Base-by-base conservation (phyloP, 1,284 basidiomycete species). In the Takashimella tepidaria region DNA sequence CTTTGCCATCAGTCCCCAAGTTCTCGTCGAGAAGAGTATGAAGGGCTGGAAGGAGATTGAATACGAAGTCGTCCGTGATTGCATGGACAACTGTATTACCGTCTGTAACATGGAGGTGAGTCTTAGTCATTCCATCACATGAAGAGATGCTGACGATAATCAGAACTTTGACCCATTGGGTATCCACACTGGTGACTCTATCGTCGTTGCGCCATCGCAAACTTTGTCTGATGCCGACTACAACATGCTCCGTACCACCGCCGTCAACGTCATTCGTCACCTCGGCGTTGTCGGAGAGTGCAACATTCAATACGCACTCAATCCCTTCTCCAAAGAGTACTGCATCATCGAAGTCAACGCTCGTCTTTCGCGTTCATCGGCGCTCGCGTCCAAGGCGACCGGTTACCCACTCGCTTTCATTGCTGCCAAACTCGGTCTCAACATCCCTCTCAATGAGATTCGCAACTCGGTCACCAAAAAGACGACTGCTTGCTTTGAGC, bases 11-110 rank as follows among this genome's bases (percentile, higher is more conserved):
- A 91, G 88, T 64, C 92, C 95, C 47, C 95, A 98, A 78, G 93
- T 98, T 1, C 81, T 98, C 23, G 91, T 98, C 22, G 95, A 98
- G 80, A 95, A 86, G 81, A 92, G 89, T 71, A 98, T 98, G 93
- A 97, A 98, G 79, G 95, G 95, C 12, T 98, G 92, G 92, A 98
- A 98, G 79, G 95, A 98, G 79, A 92, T 98, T 64, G 95, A 98
- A 78, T 98, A 98, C 69, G 95, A 98, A 75, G 95, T 98, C 49
- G 95, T 98, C n/a, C 83, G 95, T 56, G 95, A 98, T 77, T 96
- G 92, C 78, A 82, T 89, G 63, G 88, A 98, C 76, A 73, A 73
- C 76, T 97, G 93, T 72, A 98, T 98, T 77, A 97, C 92, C 1
- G 93, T 98, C 60, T 98, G 96, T 78, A 98, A 98, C 79, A 98